Evolutionary conservation across 352 stramenopile genomes (phyloP).

Genomic region (Pythium insidiosum): DNA sequence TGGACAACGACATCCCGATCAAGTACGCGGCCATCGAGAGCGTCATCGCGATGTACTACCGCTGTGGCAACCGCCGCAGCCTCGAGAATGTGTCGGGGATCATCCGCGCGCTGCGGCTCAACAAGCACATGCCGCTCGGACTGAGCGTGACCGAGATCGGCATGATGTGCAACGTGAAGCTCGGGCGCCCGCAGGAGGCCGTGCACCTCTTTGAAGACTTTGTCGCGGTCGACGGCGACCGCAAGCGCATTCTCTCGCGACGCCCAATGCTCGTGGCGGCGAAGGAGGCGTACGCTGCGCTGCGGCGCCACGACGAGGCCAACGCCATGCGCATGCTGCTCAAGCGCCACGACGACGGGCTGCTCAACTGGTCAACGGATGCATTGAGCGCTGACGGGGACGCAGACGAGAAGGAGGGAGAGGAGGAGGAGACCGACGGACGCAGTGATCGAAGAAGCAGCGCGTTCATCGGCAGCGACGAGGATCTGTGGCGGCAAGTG

Average conservation of each 20-base stretch:
- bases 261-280: conserved; percentile 57
- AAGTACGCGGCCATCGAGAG: conserved; percentile 73
- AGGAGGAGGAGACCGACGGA: conserved; percentile 18
- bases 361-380: too few relatives aligned
- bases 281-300: conserved; percentile 34
- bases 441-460: conserved; percentile 11
- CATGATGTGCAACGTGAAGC: conserved; percentile 55
- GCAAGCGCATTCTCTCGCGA: conserved; percentile 43
- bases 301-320: conserved; percentile 52
- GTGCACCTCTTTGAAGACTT: conserved; percentile 75
- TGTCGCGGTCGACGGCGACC: conserved; percentile 40
- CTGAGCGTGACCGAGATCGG: conserved; percentile 69
- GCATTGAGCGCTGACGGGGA: conserved; percentile 1
- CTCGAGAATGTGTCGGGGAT: conserved; percentile 57
- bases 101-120: conserved; percentile 52
- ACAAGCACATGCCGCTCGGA: conserved; percentile 66
- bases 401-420: conserved; percentile 11
- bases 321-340: conserved; percentile 50
- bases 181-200: conserved; percentile 51
- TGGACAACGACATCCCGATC: conserved; percentile 57
- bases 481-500: too few relatives aligned
- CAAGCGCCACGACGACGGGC: conserved; percentile 22
- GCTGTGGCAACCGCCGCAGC: conserved; percentile 45
- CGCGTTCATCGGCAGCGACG: not conserved
- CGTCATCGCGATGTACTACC: conserved; percentile 66